These are phyloP conservation scores for Brassica carinata DNA, from an alignment of 345 rosid species.

Conservation along the genomic window DNA sequence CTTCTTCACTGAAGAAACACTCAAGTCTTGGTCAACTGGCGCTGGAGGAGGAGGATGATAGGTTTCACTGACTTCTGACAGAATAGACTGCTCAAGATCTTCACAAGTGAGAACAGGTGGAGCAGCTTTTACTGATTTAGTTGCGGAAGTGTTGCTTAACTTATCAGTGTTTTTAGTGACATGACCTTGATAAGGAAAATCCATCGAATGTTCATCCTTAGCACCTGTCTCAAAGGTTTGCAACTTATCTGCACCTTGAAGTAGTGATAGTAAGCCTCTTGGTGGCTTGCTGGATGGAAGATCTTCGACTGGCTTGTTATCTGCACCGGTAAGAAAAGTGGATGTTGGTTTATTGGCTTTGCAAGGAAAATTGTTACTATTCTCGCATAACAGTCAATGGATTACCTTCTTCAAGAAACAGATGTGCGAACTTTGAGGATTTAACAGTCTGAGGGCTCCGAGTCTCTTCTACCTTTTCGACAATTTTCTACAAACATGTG, in stretches of 20 bases:
- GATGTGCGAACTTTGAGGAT: conserved; percentile 87
- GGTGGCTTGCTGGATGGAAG: conserved; percentile 47
- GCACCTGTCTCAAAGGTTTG: conserved; percentile 53
- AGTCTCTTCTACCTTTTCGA: conserved; percentile 51
- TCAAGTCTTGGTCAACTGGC: conserved; percentile 43
- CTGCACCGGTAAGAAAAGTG: conserved; percentile 44
- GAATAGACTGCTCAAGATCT: conserved; percentile 94
- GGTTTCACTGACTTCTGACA: conserved; percentile 62
- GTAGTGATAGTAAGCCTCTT: conserved; percentile 70
- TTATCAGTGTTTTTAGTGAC: conserved; percentile 44
- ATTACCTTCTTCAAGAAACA: conserved; percentile 91
- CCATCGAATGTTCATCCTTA: conserved; percentile 33
- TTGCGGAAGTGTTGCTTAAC: conserved; percentile 31
- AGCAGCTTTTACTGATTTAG: conserved; percentile 43
- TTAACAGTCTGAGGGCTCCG: conserved; percentile 47
- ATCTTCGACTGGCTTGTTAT: conserved; percentile 63
- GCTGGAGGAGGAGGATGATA: conserved; percentile 44
- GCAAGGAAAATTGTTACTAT: conserved; percentile 8
- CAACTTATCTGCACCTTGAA: conserved; percentile 67
- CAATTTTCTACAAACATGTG: conserved; percentile 52
- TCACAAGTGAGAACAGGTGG: conserved; percentile 91
- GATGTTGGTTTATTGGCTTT: not conserved
- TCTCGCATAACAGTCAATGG: conserved; percentile 12
- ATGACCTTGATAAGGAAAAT: conserved; percentile 46
- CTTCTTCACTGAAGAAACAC: conserved; percentile 41